Base-by-base conservation (phyloP, 768 basidiomycete species). In the Tylopilus felleus region DNA sequence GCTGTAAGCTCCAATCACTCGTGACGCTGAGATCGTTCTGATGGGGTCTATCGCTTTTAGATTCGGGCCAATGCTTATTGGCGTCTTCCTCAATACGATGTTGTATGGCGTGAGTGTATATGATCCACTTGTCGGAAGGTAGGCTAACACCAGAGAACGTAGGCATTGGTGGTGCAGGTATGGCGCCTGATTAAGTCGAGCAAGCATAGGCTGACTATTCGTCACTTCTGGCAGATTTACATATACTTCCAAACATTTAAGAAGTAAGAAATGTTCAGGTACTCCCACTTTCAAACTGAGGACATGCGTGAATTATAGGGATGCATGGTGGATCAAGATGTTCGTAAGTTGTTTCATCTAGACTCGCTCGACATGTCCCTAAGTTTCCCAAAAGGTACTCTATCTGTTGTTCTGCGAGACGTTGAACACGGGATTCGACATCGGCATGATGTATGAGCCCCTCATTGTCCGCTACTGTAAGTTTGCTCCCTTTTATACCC, bases 361-460 rank as follows among this genome's bases (percentile, higher is more conserved):
- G 16, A 10, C 7, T 28, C 22, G 12, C 28, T 28, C 33, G 13
- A 33, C 29, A 6, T 25, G 2, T 1, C 16, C n/a, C 27, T 14
- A 5, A 45, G 9, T 38, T 14, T 42, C n/a, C 17, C 8, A n/a
- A 21, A 51, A 81, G 77, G 75, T 80, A 40, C 49, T 60, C 44
- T 51, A 75, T 29, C 67, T 82, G 3, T 71, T 81, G 46, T 22
- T 79, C 9, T 76, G 74, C 40, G 81, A 83, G 62, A 80, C 79
- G 0, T 57, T 76, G 38, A 80, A 80, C 55, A 72, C 75, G 4
- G 64, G 70, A 3, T 81, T 80, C 59, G 75, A 78, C 36, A 68
- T 77, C 14, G 57, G 73, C 3, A 80, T 79, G 59, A 59, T 81
- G 19, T 83, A 81, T 51, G 65, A 75, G 14, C 73, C 79, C 4